Evolutionary conservation across 2,329 filamentous ascomycete species (phyloP).

Genomic region (Exophiala xenobiotica): DNA sequence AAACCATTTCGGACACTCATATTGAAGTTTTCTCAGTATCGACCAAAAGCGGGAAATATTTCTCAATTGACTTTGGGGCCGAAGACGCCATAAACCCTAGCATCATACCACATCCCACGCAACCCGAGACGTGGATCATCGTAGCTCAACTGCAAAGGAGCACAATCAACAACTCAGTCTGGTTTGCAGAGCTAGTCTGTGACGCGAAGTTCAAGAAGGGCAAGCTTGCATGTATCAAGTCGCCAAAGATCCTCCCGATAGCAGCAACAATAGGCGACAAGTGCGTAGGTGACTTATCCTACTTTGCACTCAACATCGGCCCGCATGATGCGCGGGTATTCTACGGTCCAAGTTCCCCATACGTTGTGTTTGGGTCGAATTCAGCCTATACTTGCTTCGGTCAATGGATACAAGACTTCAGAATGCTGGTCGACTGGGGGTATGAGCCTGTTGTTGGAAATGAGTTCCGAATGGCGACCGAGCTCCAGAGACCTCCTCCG

Average conservation of each 20-base stretch:
- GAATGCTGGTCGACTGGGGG: constrained; percentile 49
- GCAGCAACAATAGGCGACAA: constrained; percentile 47
- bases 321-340: constrained; percentile 62
- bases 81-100: constrained; percentile 54
- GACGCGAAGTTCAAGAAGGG: constrained; percentile 45
- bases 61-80: constrained; percentile 49
- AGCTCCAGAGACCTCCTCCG: constrained; percentile 50
- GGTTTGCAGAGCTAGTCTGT: constrained; percentile 52
- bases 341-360: constrained; percentile 53
- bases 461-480: constrained; percentile 37
- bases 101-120: constrained; percentile 56
- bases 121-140: constrained; percentile 51
- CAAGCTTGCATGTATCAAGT: constrained; percentile 20
- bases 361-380: constrained; percentile 57
- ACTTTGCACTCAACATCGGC: constrained; percentile 39
- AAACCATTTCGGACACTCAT: constrained; percentile 40
- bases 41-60: constrained; percentile 49
- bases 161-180: constrained; percentile 29
- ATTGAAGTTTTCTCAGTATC: constrained; percentile 49
- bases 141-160: constrained; percentile 49
- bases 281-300: constrained; percentile 47
- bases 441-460: constrained; percentile 40
- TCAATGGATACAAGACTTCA: constrained; percentile 57
- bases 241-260: constrained; percentile 35
- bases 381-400: constrained; percentile 57